These are phyloP conservation scores for Oenanthe javanica DNA, from an alignment of 140 eudicot genomes.

Conservation along the genomic window DNA sequence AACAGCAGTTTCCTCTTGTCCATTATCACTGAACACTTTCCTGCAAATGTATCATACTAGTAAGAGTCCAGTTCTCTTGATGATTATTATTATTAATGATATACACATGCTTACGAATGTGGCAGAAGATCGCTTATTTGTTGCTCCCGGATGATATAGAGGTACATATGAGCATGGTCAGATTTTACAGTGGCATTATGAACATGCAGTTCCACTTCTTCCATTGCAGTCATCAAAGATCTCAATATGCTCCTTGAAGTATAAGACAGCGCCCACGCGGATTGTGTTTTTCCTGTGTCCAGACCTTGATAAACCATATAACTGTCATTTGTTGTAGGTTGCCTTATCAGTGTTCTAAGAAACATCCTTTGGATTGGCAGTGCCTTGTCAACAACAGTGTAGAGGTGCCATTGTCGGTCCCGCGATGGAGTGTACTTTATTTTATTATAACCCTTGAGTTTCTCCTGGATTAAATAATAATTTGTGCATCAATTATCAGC, in stretches of 20 bases:
- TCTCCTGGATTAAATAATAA: slow-evolving; percentile 49
- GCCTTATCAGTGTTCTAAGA: slow-evolving; percentile 89
- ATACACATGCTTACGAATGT: slow-evolving; percentile 37
- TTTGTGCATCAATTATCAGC: background rate
- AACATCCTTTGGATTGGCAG: slow-evolving; percentile 76
- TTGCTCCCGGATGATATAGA: slow-evolving; percentile 67
- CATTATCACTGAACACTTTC: slow-evolving; percentile 40
- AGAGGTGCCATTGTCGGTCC: slow-evolving; percentile 98
- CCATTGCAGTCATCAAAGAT: slow-evolving; percentile 86
- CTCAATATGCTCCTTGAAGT: slow-evolving; percentile 85
- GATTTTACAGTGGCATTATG: slow-evolving; percentile 74
- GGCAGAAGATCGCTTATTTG: slow-evolving; percentile 77
- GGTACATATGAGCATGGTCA: slow-evolving; percentile 95
- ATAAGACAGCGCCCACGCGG: slow-evolving; percentile 53
- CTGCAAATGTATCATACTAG: slow-evolving; percentile 27
- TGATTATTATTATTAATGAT: background rate
- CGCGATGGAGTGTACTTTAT: slow-evolving; percentile 90
- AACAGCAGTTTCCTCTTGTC: slow-evolving; percentile 56
- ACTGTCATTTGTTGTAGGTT: slow-evolving; percentile 73
- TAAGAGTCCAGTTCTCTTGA: background rate
- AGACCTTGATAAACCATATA: slow-evolving; percentile 52
- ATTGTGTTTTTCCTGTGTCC: slow-evolving; percentile 37
- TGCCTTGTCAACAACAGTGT: slow-evolving; percentile 73
- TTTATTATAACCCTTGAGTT: slow-evolving; percentile 67
- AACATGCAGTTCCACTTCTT: slow-evolving; percentile 91